Base-by-base conservation (phyloP, 2,329 filamentous ascomycete species). In the Seiridium cupressi region DNA sequence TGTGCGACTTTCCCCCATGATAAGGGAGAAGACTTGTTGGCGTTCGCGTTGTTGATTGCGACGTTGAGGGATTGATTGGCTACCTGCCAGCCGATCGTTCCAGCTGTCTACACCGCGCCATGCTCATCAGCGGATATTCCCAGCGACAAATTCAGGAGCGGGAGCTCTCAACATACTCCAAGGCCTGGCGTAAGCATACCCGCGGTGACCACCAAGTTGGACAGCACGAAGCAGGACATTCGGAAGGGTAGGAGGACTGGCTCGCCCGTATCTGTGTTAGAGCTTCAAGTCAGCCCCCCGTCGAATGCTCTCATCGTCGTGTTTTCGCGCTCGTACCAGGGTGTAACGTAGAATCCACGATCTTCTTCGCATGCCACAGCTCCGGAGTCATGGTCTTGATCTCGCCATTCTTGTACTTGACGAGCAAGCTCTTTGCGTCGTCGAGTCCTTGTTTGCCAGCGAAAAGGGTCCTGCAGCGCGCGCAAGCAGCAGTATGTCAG, bases 61-160 rank as follows among this genome's bases (percentile, higher is more conserved):
- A 99, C 95, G 74, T 99, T 99, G 69, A 99, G 89, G 10, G 93
- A 97, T 80, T 99, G 95, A 78, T 99, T 99, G 66, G 91, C 87
- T 61, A 97, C 87, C 78, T 99, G 95, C 95, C 95, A 99, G 66
- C 89, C 89, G 44, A 98, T 82, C 4, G 92, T 97, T 57, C 94
- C 95, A 47, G 85, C 84, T 49, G 89, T 97, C 83, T 90, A 65
- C 35, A 56, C 31, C 44, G 44, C 53, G 5, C 61, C 48, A 51
- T 42, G 34, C 9, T n/a, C 51, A 62, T 66, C 60, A 63, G 55
- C 48, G n/a, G 11, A 42, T 51, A 31, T 47, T n/a, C 26, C 9
- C 8, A 11, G 38, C 5, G 31, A 8, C 53, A 44, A 9, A n/a
- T 40, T 38, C 18, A 3, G 32, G n/a, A 58, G 46, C 18, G 18